Conservation (phyloP, 2,329 filamentous ascomycete genomes). For the Aspergillus pseudotamarii region DNA sequence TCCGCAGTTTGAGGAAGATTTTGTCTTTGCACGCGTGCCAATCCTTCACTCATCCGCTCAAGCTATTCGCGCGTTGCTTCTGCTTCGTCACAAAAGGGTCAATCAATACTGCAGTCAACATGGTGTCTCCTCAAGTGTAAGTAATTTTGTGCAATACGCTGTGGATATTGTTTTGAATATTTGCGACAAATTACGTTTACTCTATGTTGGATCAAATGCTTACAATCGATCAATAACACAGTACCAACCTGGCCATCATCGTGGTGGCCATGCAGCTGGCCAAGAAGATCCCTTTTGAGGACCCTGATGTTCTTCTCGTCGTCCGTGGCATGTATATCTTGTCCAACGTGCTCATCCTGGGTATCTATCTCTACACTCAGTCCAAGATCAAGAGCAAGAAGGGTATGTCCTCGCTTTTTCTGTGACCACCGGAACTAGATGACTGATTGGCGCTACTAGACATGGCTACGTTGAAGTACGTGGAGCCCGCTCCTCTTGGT, state of each 20-base stretch:
- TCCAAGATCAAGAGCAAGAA: slow-evolving; percentile 92
- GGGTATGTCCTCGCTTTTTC: slow-evolving; percentile 62
- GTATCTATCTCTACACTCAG: slow-evolving; percentile 84
- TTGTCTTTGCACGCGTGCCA: slow-evolving; percentile 21
- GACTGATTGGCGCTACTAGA: slow-evolving; percentile 57
- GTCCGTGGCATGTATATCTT: slow-evolving; percentile 67
- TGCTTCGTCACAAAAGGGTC: slow-evolving; percentile 19
- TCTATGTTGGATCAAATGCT: neutral
- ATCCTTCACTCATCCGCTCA: slow-evolving; percentile 13
- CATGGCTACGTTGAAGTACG: slow-evolving; percentile 96
- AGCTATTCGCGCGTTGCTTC: slow-evolving; percentile 14
- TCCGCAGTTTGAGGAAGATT: slow-evolving; percentile 21
- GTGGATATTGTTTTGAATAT: neutral
- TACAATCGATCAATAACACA: slow-evolving; percentile 42
- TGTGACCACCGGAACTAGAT: neutral
- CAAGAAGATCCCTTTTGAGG: slow-evolving; percentile 93
- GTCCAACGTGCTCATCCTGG: slow-evolving; percentile 80
- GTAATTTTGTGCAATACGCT: slow-evolving; percentile 25
- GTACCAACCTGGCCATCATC: slow-evolving; percentile 92
- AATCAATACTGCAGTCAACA: slow-evolving; percentile 45
- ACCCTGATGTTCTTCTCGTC: slow-evolving; percentile 69
- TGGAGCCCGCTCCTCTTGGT: slow-evolving; percentile 92
- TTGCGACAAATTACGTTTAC: neutral
- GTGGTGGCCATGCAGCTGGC: slow-evolving; percentile 97
- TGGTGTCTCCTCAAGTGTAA: slow-evolving; percentile 70